A percentile compares a stretch with the other conserved stretches of the same genome.
Evolutionary conservation across 352 stramenopile genomes (phyloP).

Genomic region (Globisporangium polare): DNA sequence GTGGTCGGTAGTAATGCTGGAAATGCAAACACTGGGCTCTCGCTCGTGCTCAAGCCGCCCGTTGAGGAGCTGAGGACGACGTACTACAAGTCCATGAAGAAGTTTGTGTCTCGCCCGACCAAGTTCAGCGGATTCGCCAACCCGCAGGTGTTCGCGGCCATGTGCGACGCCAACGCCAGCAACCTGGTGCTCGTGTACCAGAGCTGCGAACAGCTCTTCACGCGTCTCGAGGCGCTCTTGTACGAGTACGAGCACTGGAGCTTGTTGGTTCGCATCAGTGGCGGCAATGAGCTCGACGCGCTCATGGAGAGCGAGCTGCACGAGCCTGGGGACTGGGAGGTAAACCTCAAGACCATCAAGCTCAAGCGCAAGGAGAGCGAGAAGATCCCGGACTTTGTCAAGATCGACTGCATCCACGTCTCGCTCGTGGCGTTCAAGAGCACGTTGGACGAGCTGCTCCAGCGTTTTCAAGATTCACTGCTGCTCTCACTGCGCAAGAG

Average conservation of each 20-base stretch:
- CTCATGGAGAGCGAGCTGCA: conserved; percentile 77
- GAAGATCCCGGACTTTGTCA: conserved; percentile 87
- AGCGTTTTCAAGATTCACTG: conserved; percentile 84
- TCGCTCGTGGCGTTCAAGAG: conserved; percentile 88
- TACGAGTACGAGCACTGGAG: conserved; percentile 85
- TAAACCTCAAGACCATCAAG: conserved; percentile 90
- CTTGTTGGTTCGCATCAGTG: conserved; percentile 44
- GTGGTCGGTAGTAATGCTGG: neutral
- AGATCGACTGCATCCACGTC: conserved; percentile 90
- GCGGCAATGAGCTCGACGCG: conserved; percentile 55
- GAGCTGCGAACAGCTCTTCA: conserved; percentile 91
- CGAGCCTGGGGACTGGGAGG: conserved; percentile 77
- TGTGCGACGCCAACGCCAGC: conserved; percentile 86
- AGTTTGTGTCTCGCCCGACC: conserved; percentile 90
- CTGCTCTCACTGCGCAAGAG: conserved; percentile 83
- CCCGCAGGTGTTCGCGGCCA: conserved; percentile 78
- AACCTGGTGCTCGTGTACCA: conserved; percentile 89
- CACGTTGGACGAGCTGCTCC: conserved; percentile 79
- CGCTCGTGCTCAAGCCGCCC: conserved; percentile 86
- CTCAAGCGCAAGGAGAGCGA: conserved; percentile 91
- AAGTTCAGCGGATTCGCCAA: conserved; percentile 89
- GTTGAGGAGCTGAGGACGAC: conserved; percentile 91
- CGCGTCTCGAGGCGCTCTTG: conserved; percentile 61
- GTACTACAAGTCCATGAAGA: conserved; percentile 95
- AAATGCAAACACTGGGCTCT: conserved; percentile 9